Evolutionary conservation across 2,329 filamentous ascomycete genomes (phyloP), one percentile per base, ranked within the genome.

Genomic region (Botrytis galanthina): DNA sequence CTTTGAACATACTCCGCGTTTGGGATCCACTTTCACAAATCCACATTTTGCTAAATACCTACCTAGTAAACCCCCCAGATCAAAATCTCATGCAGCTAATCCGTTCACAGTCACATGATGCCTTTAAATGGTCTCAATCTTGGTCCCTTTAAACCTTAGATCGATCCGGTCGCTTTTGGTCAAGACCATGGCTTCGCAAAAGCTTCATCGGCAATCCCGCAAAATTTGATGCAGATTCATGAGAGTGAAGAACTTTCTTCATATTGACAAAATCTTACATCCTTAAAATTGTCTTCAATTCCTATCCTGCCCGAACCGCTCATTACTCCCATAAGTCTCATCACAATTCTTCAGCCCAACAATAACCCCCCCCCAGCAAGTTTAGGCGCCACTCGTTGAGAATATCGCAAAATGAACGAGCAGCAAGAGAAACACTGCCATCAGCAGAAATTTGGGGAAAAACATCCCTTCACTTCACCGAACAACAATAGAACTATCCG

Each of bases 301-400:
- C 42, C 62, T 66, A 66, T 16, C 62, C 22, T 48, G 26, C 12
- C 62, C 62, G 44, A 51, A 51, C n/a, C 63, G 29, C 63, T 35
- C 63, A 51, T 7, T 26, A n/a, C 44, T 48, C n/a, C n/a, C n/a
- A n/a, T n/a, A n/a, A n/a, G n/a, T n/a, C 44, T 32, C 29, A 51
- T 48, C 63, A 66, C 44, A 35, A 66, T 66, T 51, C 7, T 66
- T n/a, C 44, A 66, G 63, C 63, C 63, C 63, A 66, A 66, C 63
- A 37, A 51, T 20, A 16, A 35, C 3, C 39, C 39, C 39, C 29
- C 62, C 63, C 63, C 44, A 37, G 63, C 44, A 66, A n/a, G 29
- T 51, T 66, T 66, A 66, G 63, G 63, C 63, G 63, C 44, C 26
- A 32, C 32, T 66, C 63, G 29, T 37, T 51, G 18, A 14, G 44